Conservation (phyloP, 164 flowering plant species). For the Liriodendron chinense region DNA sequence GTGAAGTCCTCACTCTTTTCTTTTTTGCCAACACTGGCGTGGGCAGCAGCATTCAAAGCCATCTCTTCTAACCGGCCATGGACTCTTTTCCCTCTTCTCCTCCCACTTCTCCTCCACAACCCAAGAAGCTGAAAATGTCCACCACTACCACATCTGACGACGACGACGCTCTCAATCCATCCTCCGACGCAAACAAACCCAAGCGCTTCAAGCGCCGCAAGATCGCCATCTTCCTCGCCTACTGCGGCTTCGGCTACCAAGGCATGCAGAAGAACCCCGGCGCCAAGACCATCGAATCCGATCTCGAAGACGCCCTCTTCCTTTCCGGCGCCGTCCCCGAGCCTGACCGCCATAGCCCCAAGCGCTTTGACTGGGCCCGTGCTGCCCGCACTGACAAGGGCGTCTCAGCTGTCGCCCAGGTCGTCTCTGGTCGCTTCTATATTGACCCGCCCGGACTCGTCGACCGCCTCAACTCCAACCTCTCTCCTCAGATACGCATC, state of each 20-base stretch:
- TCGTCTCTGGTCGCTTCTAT: slow-evolving; percentile 85
- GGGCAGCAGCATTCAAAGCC: background rate
- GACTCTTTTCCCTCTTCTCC: background rate
- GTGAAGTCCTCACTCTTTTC: no score
- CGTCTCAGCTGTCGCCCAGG: slow-evolving; percentile 95
- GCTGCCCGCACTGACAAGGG: slow-evolving; percentile 98
- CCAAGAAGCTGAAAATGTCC: slow-evolving; percentile 68
- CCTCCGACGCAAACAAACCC: slow-evolving; percentile 14
- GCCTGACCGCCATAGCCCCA: slow-evolving; percentile 54
- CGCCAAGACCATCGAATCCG: slow-evolving; percentile 95
- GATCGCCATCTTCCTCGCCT: slow-evolving; percentile 86
- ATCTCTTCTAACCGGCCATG: background rate
- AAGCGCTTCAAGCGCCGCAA: slow-evolving; percentile 81
- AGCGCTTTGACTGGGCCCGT: slow-evolving; percentile 80
- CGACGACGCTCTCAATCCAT: slow-evolving; percentile 17
- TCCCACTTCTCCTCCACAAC: slow-evolving; percentile 9
- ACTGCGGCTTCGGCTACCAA: slow-evolving; percentile 92
- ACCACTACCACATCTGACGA: slow-evolving; percentile 50
- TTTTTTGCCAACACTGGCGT: background rate
- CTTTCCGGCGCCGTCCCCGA: slow-evolving; percentile 77
- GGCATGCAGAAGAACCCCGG: slow-evolving; percentile 99
- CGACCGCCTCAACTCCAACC: slow-evolving; percentile 59
- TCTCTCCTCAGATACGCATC: slow-evolving; percentile 63
- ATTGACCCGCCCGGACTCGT: slow-evolving; percentile 84
- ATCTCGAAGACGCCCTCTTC: slow-evolving; percentile 88